A percentile compares a stretch with the other conserved stretches of the same genome.
These are phyloP conservation scores for Orobanche coerulescens DNA, from an alignment of 257 asterid species.

Conservation along the genomic window DNA sequence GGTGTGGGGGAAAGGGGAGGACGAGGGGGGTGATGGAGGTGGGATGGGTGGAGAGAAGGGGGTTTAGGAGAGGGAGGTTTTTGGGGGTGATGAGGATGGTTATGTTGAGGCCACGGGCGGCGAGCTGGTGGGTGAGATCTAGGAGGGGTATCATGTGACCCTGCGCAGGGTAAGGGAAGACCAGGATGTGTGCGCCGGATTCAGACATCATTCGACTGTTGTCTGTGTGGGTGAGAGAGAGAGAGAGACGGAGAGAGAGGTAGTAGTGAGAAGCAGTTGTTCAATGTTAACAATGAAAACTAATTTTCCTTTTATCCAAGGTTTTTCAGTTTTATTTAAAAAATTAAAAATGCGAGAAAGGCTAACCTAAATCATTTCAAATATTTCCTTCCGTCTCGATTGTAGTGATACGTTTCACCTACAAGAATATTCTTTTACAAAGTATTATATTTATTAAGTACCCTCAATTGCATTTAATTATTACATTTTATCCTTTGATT, in stretches of 20 bases:
- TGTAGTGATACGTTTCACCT: too few species aligned
- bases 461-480: too few species aligned
- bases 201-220: not conserved
- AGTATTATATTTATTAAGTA: too few species aligned
- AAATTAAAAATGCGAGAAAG: too few species aligned
- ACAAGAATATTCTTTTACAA: too few species aligned
- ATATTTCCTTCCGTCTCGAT: too few species aligned
- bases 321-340: too few species aligned
- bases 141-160: conserved; percentile 83
- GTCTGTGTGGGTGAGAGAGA: conserved; percentile 2
- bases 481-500: too few species aligned
- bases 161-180: conserved; percentile 84
- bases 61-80: conserved; percentile 42
- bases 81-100: conserved; percentile 71
- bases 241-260: conserved; percentile 1
- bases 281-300: too few species aligned
- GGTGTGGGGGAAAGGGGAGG: conserved; percentile 56
- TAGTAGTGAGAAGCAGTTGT: not conserved
- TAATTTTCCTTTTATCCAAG: too few species aligned
- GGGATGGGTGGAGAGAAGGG: conserved; percentile 47
- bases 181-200: conserved; percentile 45
- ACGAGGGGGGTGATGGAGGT: conserved; percentile 47
- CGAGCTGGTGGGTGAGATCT: conserved; percentile 53
- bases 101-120: conserved; percentile 42
- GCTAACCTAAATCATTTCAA: too few species aligned